Evolutionary conservation across 768 basidiomycete genomes (phyloP), one percentile per base, ranked within the genome.

Genomic region (Russula lepida): DNA sequence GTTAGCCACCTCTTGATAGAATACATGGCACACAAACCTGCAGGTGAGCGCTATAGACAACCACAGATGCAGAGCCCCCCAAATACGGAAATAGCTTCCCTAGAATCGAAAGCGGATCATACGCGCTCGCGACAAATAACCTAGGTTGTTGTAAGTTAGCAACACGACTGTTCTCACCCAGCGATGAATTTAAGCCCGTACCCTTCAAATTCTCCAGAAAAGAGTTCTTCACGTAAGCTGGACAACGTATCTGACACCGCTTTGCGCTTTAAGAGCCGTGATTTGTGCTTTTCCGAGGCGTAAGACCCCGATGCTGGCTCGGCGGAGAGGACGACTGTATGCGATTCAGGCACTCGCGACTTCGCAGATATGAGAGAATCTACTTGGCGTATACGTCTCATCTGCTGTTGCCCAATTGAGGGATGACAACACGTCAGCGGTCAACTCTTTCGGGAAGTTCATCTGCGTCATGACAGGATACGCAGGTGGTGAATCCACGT

Each of bases 381-480:
- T 71, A 86, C 89, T 73, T 11, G 90, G 85, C 13, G 74, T 78
- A 66, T 94, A 89, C 21, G 84, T 82, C 68, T 87, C 84, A 59
- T 92, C 85, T 17, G 86, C 84, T 12, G 90, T 88, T 25, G 90
- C 89, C 95, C 95, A 99, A 71, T 97, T 97, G 21, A 98, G 73
- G 0, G 84, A 84, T 2, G 80, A 76, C 59, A 92, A 74, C 12
- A 85, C 77, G 5, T 79, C 72, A 19, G 78, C 75, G n/a, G 79
- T 68, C 12, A 74, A 68, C 47, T 81, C 77, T 41, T 80, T 75
- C 15, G 81, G 75, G 69, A 94, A 92, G 74, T 98, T 98, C 91
- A 98, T 92, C 60, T 86, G 78, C 3, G 78, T 75, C 70, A 93
- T 72, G 23, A 93, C 81, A 13, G 90, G 89, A 72, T 92, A 95